These are phyloP conservation scores for Chrysoporthe cubensis DNA, from an alignment of 2,329 filamentous ascomycete species.

Conservation along the genomic window DNA sequence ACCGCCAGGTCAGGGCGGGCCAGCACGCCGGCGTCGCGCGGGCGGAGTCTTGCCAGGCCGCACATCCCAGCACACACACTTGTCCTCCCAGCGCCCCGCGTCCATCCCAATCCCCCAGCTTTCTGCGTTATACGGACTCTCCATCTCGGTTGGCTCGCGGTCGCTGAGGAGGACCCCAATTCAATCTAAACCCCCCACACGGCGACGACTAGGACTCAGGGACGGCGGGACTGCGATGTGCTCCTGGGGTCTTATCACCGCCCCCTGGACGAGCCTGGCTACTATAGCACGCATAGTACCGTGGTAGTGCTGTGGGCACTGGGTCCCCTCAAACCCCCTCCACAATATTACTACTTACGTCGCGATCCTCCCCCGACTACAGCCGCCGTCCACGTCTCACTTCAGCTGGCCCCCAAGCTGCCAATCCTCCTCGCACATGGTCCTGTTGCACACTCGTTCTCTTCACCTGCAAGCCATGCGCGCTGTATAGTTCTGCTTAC, in stretches of 20 bases:
- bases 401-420: slow-evolving; percentile 19
- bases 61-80: slow-evolving; percentile 12
- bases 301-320: not conserved
- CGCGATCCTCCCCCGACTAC: not conserved
- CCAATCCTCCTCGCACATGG: slow-evolving; percentile 5
- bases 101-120: slow-evolving; percentile 2
- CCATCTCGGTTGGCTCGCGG: slow-evolving; percentile 1
- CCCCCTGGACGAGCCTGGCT: slow-evolving; percentile 12
- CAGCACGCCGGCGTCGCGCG: slow-evolving; percentile 8
- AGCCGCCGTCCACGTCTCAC: slow-evolving; percentile 16
- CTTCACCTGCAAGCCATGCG: slow-evolving; percentile 11
- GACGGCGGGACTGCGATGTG: slow-evolving; percentile 20
- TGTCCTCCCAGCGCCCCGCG: not conserved
- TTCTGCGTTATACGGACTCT: not conserved
- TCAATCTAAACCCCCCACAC: slow-evolving; percentile 6
- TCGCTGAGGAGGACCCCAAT: not conserved
- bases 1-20: slow-evolving; percentile 3
- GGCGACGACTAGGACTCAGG: not conserved
- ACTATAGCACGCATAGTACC: not conserved
- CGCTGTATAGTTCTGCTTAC: slow-evolving; percentile 15
- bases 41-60: slow-evolving; percentile 10
- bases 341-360: slow-evolving; percentile 15
- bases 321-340: slow-evolving; percentile 15
- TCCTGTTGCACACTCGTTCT: not conserved
- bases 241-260: slow-evolving; percentile 23